phyloP scores from a whole-genome alignment of 495 filamentous ascomycete genomes.

The Podospora pseudoanserina region DNA sequence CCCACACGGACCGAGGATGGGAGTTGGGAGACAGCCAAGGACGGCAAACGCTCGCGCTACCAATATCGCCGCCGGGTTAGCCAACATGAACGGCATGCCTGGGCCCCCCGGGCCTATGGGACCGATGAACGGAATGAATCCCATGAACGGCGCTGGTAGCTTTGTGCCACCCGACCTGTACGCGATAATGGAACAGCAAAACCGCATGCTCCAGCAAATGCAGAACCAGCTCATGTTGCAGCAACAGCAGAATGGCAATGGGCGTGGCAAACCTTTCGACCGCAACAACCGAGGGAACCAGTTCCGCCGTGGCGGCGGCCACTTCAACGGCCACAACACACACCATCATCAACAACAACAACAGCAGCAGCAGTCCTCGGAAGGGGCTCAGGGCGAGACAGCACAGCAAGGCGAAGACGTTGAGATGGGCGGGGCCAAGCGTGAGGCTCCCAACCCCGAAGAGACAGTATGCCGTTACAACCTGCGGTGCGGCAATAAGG shows the following conservation, averaged over 20 bases:
- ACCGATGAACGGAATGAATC: slow-evolving; percentile 38
- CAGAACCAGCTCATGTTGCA: slow-evolving; percentile 65
- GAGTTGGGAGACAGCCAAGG: slow-evolving; percentile 52
- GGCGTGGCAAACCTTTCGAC: slow-evolving; percentile 67
- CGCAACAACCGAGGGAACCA: slow-evolving; percentile 47
- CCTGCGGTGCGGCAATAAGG: slow-evolving; percentile 75
- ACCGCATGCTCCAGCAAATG: slow-evolving; percentile 71
- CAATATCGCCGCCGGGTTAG: slow-evolving; percentile 43
- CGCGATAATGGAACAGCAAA: slow-evolving; percentile 85
- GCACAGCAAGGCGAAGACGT: slow-evolving; percentile 43
- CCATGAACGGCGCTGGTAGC: slow-evolving; percentile 25
- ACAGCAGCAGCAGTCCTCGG: slow-evolving; percentile 27
- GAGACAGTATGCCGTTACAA: slow-evolving; percentile 82
- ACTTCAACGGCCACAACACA: slow-evolving; percentile 33
- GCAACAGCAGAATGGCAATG: slow-evolving; percentile 34
- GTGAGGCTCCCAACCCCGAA: slow-evolving; percentile 50
- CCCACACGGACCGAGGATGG: slow-evolving; percentile 65
- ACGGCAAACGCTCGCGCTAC: slow-evolving; percentile 43
- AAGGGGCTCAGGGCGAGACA: slow-evolving; percentile 27
- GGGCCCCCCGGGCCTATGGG: slow-evolving; percentile 25
- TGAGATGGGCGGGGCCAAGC: slow-evolving; percentile 49
- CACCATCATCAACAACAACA: slow-evolving; percentile 28
- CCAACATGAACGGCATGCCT: slow-evolving; percentile 39
- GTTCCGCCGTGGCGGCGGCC: slow-evolving; percentile 37
- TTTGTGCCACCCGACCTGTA: slow-evolving; percentile 71